Base-by-base conservation (phyloP, 1,284 basidiomycete species). In the Chalciporus piperatoides region DNA sequence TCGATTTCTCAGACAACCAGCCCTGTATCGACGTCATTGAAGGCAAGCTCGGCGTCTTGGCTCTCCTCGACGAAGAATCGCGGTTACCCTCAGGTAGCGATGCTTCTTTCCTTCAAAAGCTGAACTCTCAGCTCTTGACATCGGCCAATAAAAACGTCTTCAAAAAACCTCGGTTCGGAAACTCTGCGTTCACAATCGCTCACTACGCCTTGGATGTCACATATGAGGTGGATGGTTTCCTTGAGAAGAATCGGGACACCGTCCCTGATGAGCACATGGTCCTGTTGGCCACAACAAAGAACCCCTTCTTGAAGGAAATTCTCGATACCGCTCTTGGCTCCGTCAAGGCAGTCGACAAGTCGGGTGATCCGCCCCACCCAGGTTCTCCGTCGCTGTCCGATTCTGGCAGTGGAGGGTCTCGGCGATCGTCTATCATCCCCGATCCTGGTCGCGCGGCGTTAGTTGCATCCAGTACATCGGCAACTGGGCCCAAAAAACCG, bases 1-100 rank as follows among this genome's bases (percentile, higher is more conserved):
- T 99, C 70, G 94, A 98, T 64, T 99, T 98, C 70, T 92, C 90
- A 10, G 97, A 99, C 72, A 99, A 99, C 65, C 97, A 99, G 66
- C 93, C 94, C 30, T 97, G 94, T 67, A 99, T 99, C 68, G 92
- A 99, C 67, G 86, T 98, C 60, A 98, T 99, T 60, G 97, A 99
- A 73, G 92, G 95, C 59, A 97, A 89, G 70, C 84, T 99, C 55
- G 97, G 97, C 56, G 90, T 99, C 41, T 79, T 99, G 44, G 87
- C 96, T 2, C 77, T 99, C 25, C 79, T 99, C 27, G 97, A 99
- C 66, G 97, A 99, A 71, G 97, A 99, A 73, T 99, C 97, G 11
- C 92, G 97, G 48, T 74, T 99, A 46, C 97, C 97, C 0, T 78
- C 96, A 1, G 97, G 97, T 19, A 94, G 89, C 21, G 97, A 99